Evolutionary conservation across 2,329 filamentous ascomycete species (phyloP), one percentile per base, ranked within the genome.

Genomic region (Fusarium torulosum): DNA sequence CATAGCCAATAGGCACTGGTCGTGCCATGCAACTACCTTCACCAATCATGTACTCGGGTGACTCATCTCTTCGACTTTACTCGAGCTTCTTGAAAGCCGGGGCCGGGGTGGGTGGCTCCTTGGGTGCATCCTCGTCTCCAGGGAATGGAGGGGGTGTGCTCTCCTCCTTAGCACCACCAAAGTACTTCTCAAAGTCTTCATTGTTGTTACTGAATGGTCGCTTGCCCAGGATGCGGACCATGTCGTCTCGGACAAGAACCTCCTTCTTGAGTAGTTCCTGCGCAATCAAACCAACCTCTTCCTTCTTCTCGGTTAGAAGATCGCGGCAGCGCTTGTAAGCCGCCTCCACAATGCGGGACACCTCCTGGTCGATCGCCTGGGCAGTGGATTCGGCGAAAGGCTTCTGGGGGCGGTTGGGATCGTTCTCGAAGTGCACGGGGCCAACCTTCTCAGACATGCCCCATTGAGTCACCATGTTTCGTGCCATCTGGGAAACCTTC

Each of bases 381-480:
- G 94, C 96, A 4, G 96, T 99, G 53, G 93, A 86, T 82, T 99
- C 96, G 21, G 93, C 95, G 81, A 98, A 99, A 0, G 96, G 96
- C 84, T 99, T 99, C 77, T 94, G 90, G 61, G 97, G 81, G 75
- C 92, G 90, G 77, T 92, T 91, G 67, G 91, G 87, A 75, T 93
- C 86, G 76, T 92, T 91, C 74, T 96, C 91, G 79, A 95, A 99
- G 84, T 96, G 92, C 66, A 99, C 85, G 68, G 94, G 94, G 29
- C 95, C 95, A 45, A 99, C 90, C 82, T 97, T 96, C 71, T 92
- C 88, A 40, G 92, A 96, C 96, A 99, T 99, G 71, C 96, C 96
- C 90, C 94, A 99, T 79, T 97, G 93, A n/a, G 95, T 99, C 29
- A 99, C 96, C 96, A 99, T 99, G 65, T 92, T 91, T 19, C 92